phyloP scores from a whole-genome alignment of 352 stramenopile genomes.

The Pythium utonaiense region DNA sequence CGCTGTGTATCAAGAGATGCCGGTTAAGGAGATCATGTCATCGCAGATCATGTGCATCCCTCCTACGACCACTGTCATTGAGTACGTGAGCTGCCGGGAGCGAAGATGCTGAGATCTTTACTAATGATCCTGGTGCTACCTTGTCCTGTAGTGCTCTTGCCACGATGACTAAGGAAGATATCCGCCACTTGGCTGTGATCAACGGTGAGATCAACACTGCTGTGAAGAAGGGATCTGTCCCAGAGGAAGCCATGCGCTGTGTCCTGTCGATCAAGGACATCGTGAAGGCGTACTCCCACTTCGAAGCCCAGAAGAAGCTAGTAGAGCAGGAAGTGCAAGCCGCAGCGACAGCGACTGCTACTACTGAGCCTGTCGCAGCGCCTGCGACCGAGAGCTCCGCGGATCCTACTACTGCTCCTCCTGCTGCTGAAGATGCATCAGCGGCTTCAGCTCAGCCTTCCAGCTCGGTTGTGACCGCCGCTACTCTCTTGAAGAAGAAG shows the following conservation, averaged over 20 bases:
- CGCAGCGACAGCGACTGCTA: not conserved
- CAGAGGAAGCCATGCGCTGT: slow-evolving; percentile 80
- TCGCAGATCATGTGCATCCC: slow-evolving; percentile 86
- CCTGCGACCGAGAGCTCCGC: slow-evolving; percentile 5
- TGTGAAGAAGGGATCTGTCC: slow-evolving; percentile 70
- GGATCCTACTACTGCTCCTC: not conserved
- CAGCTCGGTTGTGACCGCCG: slow-evolving; percentile 46
- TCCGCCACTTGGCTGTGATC: slow-evolving; percentile 79
- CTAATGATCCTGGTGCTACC: too few relatives aligned
- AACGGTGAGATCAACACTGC: slow-evolving; percentile 69
- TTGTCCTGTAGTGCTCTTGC: slow-evolving; percentile 51
- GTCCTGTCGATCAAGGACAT: slow-evolving; percentile 87
- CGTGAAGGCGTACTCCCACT: slow-evolving; percentile 67
- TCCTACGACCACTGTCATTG: slow-evolving; percentile 72
- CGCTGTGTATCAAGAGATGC: slow-evolving; percentile 37
- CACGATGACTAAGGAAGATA: slow-evolving; percentile 87
- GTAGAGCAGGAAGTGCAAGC: not conserved
- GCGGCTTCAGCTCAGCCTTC: slow-evolving; percentile 1
- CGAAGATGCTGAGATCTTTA: too few relatives aligned
- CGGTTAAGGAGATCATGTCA: slow-evolving; percentile 80
- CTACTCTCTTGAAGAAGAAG: slow-evolving; percentile 79
- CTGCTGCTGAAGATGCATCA: not conserved
- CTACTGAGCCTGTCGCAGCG: not conserved
- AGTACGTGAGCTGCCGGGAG: slow-evolving; percentile 52
- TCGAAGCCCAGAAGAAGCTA: slow-evolving; percentile 55